Conservation (phyloP, 352 stramenopile genomes). For the Pythium rishiriense region DNA sequence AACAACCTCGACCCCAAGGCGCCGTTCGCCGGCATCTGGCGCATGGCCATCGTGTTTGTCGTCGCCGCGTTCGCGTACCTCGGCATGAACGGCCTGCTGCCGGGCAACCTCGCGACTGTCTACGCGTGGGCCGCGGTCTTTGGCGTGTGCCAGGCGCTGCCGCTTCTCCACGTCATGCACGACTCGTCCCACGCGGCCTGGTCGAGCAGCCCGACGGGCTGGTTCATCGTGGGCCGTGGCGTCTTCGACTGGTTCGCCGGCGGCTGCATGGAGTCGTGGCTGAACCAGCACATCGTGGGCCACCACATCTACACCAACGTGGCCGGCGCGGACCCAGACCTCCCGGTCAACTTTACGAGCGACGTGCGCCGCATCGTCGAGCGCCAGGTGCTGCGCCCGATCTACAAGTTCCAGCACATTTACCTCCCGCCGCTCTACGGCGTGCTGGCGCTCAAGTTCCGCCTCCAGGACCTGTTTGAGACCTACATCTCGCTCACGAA, state of each 20-base stretch:
- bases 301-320: conserved; percentile 97
- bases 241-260: conserved; percentile 92
- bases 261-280: conserved; percentile 92
- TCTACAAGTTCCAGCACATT: conserved; percentile 93
- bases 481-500: conserved; percentile 87
- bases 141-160: conserved; percentile 87
- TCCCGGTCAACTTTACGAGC: conserved; percentile 87
- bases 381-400: conserved; percentile 80
- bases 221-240: conserved; percentile 72
- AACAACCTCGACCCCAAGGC: conserved; percentile 90
- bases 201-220: conserved; percentile 75
- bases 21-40: conserved; percentile 78
- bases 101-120: conserved; percentile 53
- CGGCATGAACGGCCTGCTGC: conserved; percentile 72
- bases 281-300: conserved; percentile 95
- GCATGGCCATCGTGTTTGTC: conserved; percentile 83
- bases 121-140: conserved; percentile 84
- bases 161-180: conserved; percentile 93
- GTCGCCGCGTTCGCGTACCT: conserved; percentile 66
- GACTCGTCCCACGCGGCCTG: conserved; percentile 91
- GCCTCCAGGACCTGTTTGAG: conserved; percentile 90
- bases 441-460: conserved; percentile 93
- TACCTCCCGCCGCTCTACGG: conserved; percentile 94
- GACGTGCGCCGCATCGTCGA: conserved; percentile 87
- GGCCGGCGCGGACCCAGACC: conserved; percentile 90